Evolutionary conservation across 768 basidiomycete genomes (phyloP).

Genomic region (Lepiota subincarnata): DNA sequence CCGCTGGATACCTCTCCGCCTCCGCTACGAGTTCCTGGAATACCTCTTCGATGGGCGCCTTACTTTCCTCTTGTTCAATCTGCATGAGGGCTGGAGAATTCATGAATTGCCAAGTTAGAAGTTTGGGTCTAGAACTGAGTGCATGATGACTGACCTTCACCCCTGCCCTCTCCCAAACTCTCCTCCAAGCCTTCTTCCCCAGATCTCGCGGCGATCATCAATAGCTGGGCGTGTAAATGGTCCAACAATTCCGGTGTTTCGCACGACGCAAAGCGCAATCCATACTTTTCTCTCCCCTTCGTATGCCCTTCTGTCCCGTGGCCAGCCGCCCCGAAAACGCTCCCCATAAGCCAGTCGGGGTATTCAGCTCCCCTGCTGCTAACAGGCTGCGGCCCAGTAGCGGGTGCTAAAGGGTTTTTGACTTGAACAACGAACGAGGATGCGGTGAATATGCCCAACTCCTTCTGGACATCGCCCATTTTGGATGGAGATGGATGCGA

Average conservation of each 20-base stretch:
- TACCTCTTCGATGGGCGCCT: constrained; percentile 35
- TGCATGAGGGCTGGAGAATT: constrained; percentile 32
- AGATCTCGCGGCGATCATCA: constrained; percentile 49
- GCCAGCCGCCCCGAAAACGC: constrained; percentile 39
- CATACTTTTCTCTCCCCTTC: constrained; percentile 41
- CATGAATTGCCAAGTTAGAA: neutral
- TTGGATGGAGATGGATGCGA: constrained; percentile 45
- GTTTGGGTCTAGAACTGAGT: neutral
- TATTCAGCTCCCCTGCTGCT: constrained; percentile 37
- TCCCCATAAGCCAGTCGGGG: constrained; percentile 41
- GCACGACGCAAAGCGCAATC: constrained; percentile 48
- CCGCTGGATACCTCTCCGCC: constrained; percentile 35
- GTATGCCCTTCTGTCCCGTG: constrained; percentile 13
- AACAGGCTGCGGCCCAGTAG: constrained; percentile 27
- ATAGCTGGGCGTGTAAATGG: constrained; percentile 47
- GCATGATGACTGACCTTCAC: constrained; percentile 37
- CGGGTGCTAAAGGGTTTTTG: constrained; percentile 53
- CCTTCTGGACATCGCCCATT: constrained; percentile 51
- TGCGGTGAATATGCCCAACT: constrained; percentile 47
- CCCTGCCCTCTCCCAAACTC: constrained; percentile 49
- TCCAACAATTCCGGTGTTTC: constrained; percentile 50
- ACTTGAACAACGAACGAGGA: constrained; percentile 58
- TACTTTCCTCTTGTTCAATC: constrained; percentile 34
- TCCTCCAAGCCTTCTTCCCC: constrained; percentile 44
- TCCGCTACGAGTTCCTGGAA: constrained; percentile 45